These are phyloP conservation scores for Leishmania amazonensis DNA, from an alignment of 208 protist species.

Conservation along the genomic window DNA sequence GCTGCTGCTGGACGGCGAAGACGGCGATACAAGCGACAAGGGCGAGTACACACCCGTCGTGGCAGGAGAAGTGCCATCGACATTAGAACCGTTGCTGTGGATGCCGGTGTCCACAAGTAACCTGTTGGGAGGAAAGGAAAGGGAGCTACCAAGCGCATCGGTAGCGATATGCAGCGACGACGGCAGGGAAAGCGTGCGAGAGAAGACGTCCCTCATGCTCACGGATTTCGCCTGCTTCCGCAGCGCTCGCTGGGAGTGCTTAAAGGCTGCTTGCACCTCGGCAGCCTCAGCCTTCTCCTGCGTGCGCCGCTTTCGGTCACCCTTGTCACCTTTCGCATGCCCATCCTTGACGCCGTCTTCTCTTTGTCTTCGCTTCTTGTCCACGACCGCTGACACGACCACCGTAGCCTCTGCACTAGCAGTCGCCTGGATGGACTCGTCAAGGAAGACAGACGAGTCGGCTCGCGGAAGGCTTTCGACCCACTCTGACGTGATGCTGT, in stretches of 20 bases:
- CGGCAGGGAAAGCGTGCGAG: conserved; percentile 16
- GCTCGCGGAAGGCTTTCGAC: conserved; percentile 17
- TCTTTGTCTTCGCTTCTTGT: conserved; percentile 9
- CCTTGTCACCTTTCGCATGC: not conserved
- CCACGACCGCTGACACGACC: not conserved
- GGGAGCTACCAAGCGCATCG: not conserved
- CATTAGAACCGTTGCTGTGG: not conserved
- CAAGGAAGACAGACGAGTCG: not conserved
- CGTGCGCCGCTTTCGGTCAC: conserved; percentile 16
- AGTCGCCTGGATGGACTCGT: not conserved
- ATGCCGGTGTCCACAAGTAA: not conserved
- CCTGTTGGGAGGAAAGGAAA: not conserved
- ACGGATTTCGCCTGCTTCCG: conserved; percentile 64
- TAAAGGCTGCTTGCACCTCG: conserved; percentile 45
- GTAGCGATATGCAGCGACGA: not conserved
- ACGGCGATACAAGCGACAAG: conserved; percentile 19
- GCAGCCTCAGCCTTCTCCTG: conserved; percentile 35
- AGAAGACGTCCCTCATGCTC: conserved; percentile 70
- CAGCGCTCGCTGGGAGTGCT: conserved; percentile 67
- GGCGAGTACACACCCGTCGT: not conserved
- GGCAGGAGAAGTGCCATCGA: not conserved
- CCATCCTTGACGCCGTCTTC: not conserved
- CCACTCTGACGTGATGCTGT: conserved; percentile 23
- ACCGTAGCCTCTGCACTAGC: not conserved
- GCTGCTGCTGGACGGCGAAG: conserved; percentile 39